These are phyloP conservation scores for Geotrichum carabidarum DNA, from an alignment of 1,139 yeast genomes.

Conservation along the genomic window DNA sequence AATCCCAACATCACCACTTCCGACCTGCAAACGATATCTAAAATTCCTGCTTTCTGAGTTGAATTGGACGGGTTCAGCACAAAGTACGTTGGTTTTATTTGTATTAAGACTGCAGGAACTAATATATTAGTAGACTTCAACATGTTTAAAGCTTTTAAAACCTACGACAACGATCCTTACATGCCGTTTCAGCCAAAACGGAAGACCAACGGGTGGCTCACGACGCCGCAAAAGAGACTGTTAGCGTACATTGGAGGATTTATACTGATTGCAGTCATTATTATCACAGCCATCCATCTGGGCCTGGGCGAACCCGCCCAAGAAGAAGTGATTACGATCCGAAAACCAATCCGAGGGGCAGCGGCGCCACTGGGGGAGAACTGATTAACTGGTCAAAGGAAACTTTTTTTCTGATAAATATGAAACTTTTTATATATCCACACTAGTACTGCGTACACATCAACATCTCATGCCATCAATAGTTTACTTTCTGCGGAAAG, in stretches of 20 bases:
- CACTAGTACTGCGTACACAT: background rate
- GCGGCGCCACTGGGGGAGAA: background rate
- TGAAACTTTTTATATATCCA: background rate
- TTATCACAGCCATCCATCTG: constrained; percentile 6
- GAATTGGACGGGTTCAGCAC: no score
- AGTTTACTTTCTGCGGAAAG: constrained; percentile 95
- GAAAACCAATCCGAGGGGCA: constrained; percentile 8
- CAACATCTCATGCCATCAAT: background rate
- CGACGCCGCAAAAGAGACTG: constrained; percentile 26
- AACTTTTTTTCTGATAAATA: background rate
- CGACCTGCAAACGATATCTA: no score
- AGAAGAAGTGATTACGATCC: constrained; percentile 4
- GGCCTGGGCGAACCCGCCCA: constrained; percentile 10
- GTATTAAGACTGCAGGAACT: no score
- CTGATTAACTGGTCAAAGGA: no score
- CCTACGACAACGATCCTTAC: constrained; percentile 4
- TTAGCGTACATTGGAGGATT: constrained; percentile 23
- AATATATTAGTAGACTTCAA: background rate
- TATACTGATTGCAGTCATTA: constrained; percentile 16
- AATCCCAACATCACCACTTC: background rate
- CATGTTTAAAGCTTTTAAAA: constrained; percentile 4
- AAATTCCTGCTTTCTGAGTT: no score
- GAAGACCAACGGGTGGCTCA: constrained; percentile 14
- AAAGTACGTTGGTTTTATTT: background rate
- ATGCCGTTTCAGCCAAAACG: constrained; percentile 16